These are phyloP conservation scores for Phalaenopsis equestris DNA, from an alignment of 106 monocot genomes.

Conservation along the genomic window DNA sequence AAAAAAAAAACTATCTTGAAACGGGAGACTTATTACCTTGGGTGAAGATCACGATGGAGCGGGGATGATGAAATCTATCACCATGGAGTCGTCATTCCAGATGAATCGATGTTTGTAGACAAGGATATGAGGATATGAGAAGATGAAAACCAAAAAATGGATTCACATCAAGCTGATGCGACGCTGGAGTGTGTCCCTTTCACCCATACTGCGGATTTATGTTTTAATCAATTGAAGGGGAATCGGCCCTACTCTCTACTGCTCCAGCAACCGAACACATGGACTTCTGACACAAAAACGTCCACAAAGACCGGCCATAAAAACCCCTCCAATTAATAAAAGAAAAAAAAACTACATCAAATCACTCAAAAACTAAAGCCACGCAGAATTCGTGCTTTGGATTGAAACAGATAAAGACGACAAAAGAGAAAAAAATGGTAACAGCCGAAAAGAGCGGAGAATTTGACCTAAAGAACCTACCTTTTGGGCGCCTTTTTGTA, in stretches of 20 bases:
- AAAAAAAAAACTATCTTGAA: too few relatives aligned
- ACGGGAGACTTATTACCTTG: background rate
- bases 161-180: background rate
- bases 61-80: background rate
- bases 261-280: conserved; percentile 10
- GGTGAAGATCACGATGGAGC: background rate
- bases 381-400: background rate
- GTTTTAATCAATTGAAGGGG: background rate
- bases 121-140: background rate
- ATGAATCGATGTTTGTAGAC: background rate
- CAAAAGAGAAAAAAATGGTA: background rate
- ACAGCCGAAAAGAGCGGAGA: background rate
- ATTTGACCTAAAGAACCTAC: conserved; percentile 3
- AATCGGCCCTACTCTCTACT: background rate
- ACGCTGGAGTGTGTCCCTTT: background rate
- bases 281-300: conserved; percentile 14
- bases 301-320: too few relatives aligned
- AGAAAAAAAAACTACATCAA: background rate
- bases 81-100: background rate
- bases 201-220: background rate
- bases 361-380: background rate
- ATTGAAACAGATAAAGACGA: background rate
- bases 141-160: background rate
- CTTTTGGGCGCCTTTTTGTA: background rate
- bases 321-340: background rate